A percentile compares a stretch with the other conserved stretches of the same genome.
Conservation (phyloP, 2,329 filamentous ascomycete species). For the Fusarium torulosum region DNA sequence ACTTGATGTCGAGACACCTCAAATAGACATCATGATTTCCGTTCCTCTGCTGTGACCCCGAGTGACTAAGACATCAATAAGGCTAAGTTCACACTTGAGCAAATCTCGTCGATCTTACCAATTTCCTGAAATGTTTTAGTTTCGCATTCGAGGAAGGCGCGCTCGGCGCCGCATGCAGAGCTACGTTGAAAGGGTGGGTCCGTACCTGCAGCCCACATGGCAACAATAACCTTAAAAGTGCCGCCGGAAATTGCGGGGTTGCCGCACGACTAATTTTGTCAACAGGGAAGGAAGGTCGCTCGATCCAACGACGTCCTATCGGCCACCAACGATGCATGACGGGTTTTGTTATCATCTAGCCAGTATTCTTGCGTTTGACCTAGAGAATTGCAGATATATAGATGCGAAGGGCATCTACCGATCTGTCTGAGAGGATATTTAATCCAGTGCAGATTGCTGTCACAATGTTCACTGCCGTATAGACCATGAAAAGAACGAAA, state of each 20-base stretch:
- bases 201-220: not conserved
- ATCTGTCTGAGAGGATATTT: not conserved
- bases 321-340: not conserved
- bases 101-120: too few relatives aligned
- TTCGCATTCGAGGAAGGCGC: too few relatives aligned
- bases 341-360: not conserved
- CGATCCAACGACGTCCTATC: slow-evolving; percentile 2
- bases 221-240: slow-evolving; percentile 13
- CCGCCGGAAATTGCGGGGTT: not conserved
- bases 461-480: not conserved
- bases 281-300: not conserved
- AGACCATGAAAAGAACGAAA: not conserved
- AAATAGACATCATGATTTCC: too few relatives aligned
- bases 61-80: too few relatives aligned
- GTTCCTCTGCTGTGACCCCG: too few relatives aligned
- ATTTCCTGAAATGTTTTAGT: too few relatives aligned
- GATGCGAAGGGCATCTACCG: too few relatives aligned
- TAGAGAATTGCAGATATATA: not conserved
- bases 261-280: not conserved
- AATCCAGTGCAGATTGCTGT: fast-evolving
- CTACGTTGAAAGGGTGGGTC: not conserved
- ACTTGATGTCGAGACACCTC: too few relatives aligned
- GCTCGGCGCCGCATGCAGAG: too few relatives aligned
- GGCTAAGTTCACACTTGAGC: too few relatives aligned
- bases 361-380: not conserved